A percentile compares a stretch with the other conserved stretches of the same genome.
phyloP scores from a whole-genome alignment of 2,329 filamentous ascomycete species.

The Emericellopsis atlantica region DNA sequence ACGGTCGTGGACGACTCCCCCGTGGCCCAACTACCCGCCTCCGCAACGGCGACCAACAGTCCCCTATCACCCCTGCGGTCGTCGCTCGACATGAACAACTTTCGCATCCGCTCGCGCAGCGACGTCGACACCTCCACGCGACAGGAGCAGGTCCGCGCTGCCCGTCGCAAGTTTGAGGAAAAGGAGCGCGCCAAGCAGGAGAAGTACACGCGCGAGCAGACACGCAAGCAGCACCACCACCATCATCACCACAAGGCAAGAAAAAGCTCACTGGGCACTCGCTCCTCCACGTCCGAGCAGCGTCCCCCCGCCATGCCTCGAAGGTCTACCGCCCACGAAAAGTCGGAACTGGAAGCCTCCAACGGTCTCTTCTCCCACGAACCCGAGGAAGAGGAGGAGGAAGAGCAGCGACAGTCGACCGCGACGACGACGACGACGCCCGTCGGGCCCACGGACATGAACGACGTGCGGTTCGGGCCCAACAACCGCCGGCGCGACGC shows the following conservation, averaged over 20 bases:
- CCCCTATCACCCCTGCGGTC: slow-evolving; percentile 39
- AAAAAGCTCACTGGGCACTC: slow-evolving; percentile 1
- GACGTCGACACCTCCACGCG: slow-evolving; percentile 43
- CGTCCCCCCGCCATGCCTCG: slow-evolving; percentile 13
- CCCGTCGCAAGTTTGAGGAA: slow-evolving; percentile 50
- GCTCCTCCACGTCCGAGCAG: slow-evolving; percentile 16
- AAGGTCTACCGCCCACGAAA: slow-evolving; percentile 11
- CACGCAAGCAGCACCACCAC: slow-evolving; percentile 43
- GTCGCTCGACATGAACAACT: slow-evolving; percentile 43
- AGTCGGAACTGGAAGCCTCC: background rate
- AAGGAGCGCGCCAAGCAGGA: slow-evolving; percentile 49
- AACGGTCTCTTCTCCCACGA: too few species aligned
- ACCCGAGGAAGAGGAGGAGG: too few species aligned
- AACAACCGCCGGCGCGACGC: slow-evolving; percentile 20
- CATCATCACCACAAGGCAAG: slow-evolving; percentile 8
- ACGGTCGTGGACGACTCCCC: slow-evolving; percentile 21
- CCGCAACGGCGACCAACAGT: slow-evolving; percentile 13
- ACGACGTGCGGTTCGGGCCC: slow-evolving; percentile 3
- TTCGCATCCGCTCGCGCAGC: slow-evolving; percentile 47
- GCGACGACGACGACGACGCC: slow-evolving; percentile 14
- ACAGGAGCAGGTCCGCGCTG: slow-evolving; percentile 45
- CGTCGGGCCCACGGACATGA: slow-evolving; percentile 1
- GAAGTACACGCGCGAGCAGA: slow-evolving; percentile 47
- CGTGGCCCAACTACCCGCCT: slow-evolving; percentile 14
- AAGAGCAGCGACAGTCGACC: slow-evolving; percentile 12